Evolutionary conservation across 148 eudicot species (phyloP).

Genomic region (Nepenthes mirabilis): DNA sequence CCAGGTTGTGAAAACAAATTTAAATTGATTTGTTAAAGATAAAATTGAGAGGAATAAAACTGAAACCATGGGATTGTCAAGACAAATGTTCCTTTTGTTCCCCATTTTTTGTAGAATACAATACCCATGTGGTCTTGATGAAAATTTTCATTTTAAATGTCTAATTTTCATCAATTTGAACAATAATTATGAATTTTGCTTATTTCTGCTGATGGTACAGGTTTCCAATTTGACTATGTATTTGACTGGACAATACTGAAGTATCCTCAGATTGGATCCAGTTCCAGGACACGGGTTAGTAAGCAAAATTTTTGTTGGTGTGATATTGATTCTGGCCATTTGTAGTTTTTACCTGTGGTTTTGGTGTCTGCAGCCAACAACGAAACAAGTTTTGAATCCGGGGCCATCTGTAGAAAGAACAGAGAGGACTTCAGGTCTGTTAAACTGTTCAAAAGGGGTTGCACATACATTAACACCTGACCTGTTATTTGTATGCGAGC

Average conservation of each 20-base stretch:
- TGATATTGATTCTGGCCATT: background rate
- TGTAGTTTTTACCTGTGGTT: background rate
- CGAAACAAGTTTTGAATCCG: constrained; percentile 46
- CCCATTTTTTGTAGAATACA: no score
- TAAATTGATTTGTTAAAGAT: no score
- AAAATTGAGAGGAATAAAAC: no score
- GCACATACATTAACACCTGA: no score
- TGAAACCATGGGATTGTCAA: no score
- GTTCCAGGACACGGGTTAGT: constrained; percentile 69
- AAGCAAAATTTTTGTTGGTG: background rate
- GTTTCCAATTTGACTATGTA: constrained; percentile 96
- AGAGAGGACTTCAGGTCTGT: constrained; percentile 62
- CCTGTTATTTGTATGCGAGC: no score
- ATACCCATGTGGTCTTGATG: no score
- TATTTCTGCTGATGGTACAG: constrained; percentile 23
- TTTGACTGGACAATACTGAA: constrained; percentile 96
- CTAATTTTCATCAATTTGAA: background rate
- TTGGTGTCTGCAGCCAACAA: constrained; percentile 36
- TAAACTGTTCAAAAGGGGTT: no score
- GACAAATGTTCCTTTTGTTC: no score
- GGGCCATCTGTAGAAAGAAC: constrained; percentile 73
- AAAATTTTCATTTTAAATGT: background rate
- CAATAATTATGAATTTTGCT: background rate
- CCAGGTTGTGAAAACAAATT: no score
- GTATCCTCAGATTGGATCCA: constrained; percentile 94